phyloP scores from a whole-genome alignment of 2,329 filamentous ascomycete species.

The Ascocoryne sarcoides region DNA sequence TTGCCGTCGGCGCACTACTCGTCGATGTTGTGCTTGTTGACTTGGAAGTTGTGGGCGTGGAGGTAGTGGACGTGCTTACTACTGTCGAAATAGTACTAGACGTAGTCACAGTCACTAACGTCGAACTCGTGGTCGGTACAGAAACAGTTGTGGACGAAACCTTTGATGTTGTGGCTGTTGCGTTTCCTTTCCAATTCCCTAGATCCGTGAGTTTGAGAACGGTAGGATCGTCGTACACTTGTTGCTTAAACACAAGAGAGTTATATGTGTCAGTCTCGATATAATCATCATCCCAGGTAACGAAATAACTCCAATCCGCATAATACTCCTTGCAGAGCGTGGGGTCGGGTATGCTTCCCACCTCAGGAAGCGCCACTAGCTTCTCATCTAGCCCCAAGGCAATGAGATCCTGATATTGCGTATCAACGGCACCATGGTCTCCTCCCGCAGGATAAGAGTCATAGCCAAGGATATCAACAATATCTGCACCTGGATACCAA shows the following conservation, averaged over 20 bases:
- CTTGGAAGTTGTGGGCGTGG: slow-evolving; percentile 3
- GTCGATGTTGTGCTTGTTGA: slow-evolving; percentile 6
- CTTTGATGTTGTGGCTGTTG: not conserved
- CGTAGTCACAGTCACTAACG: not conserved
- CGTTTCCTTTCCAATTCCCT: slow-evolving; percentile 20
- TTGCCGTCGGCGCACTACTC: slow-evolving; percentile 6
- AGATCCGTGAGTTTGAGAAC: slow-evolving; percentile 24
- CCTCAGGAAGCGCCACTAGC: slow-evolving; percentile 39
- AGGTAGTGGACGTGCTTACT: not conserved
- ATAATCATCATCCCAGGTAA: slow-evolving; percentile 37
- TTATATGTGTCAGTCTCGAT: slow-evolving; percentile 30
- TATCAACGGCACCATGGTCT: slow-evolving; percentile 31
- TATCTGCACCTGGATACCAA: slow-evolving; percentile 40
- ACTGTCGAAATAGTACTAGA: not conserved
- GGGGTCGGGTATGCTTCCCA: slow-evolving; percentile 36
- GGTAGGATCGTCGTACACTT: slow-evolving; percentile 24
- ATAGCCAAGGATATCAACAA: slow-evolving; percentile 38
- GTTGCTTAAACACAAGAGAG: slow-evolving; percentile 31
- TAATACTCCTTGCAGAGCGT: slow-evolving; percentile 31
- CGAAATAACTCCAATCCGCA: slow-evolving; percentile 40
- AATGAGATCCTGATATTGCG: slow-evolving; percentile 36
- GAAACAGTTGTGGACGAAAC: not conserved
- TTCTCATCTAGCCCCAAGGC: slow-evolving; percentile 37
- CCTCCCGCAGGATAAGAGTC: slow-evolving; percentile 35
- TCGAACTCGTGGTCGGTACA: not conserved